These are phyloP conservation scores for Pythium monospermum DNA, from an alignment of 352 stramenopile genomes.

Conservation along the genomic window DNA sequence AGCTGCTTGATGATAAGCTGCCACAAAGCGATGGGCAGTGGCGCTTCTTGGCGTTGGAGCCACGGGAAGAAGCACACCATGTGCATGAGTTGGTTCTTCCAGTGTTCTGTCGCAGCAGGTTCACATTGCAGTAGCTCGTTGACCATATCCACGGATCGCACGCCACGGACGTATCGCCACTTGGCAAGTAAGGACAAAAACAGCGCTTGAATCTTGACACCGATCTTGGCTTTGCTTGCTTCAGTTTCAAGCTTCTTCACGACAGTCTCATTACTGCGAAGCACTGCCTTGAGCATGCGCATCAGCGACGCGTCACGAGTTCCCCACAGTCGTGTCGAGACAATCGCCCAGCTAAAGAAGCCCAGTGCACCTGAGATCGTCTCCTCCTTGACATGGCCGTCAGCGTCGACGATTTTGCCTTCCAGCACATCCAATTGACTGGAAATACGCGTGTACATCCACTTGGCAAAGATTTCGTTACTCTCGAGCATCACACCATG, in stretches of 20 bases:
- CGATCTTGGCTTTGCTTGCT: constrained; percentile 50
- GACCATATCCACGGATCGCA: constrained; percentile 21
- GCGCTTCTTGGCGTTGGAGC: constrained; percentile 39
- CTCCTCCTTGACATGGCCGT: constrained; percentile 38
- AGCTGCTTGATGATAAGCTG: constrained; percentile 46
- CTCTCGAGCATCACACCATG: constrained; percentile 44
- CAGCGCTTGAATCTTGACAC: constrained; percentile 45
- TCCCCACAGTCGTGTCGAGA: constrained; percentile 46
- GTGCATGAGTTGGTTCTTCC: constrained; percentile 77
- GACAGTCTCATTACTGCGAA: constrained; percentile 43
- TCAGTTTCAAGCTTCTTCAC: constrained; percentile 52
- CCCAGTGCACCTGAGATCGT: constrained; percentile 28
- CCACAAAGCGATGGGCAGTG: constrained; percentile 42
- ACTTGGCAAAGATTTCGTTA: constrained; percentile 45
- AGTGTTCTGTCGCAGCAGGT: constrained; percentile 41
- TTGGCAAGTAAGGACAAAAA: constrained; percentile 45
- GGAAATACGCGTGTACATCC: constrained; percentile 40
- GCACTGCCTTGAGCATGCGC: constrained; percentile 34
- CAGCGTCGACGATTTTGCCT: constrained; percentile 19
- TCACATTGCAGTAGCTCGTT: constrained; percentile 34
- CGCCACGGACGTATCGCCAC: constrained; percentile 43
- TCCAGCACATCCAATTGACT: constrained; percentile 44
- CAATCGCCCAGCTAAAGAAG: constrained; percentile 34
- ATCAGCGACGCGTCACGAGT: constrained; percentile 30
- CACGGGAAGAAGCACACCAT: constrained; percentile 62